Base-by-base conservation (phyloP, 1,139 yeast genomes). In the Suzukiozyma palmioleophila region DNA sequence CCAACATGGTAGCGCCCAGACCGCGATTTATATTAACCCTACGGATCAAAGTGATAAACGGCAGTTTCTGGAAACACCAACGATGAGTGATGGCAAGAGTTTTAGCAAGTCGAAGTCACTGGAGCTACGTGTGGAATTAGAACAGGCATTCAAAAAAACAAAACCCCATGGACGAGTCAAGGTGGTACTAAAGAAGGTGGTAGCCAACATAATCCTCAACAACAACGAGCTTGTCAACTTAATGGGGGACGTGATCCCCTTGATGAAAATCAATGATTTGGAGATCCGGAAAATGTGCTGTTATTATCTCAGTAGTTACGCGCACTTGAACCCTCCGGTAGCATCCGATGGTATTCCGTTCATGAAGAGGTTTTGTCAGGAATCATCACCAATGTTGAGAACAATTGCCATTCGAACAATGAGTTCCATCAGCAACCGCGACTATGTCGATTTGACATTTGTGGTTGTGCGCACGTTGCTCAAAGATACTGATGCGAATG, bases 171-270 rank as follows among this genome's bases (percentile, higher is more conserved):
- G 52, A 45, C 68, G 62, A 57, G 71, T 81, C 52, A 81, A 79
- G 55, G 63, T 74, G 16, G 81, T 88, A 0, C 65, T 92, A 48
- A 83, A 82, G 58, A 85, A 85, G 55, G 75, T 88, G 25, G 73
- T 89, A 7, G 95, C 96, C 34, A 90, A 89, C 57, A 74, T 88
- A 61, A 83, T 94, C 4, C 71, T 89, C 63, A 89, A 89, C 42
- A 88, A 88, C 56, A 73, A 75, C 47, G 97, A 90, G 53, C 76
- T 89, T 77, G 71, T 79, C 9, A 55, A 67, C 29, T 56, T 90
- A 43, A 76, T 83, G 56, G 81, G 84, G 1, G 95, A 85, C 36
- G 75, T 90, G 10, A 57, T 85, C 8, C 66, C 66, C 26, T 69
- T 85, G 41, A 73, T 87, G 69, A 65, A 72, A 39, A 66, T 75